Evolutionary conservation across 2,329 filamentous ascomycete genomes (phyloP).

Genomic region (Aureobasidium sp.): DNA sequence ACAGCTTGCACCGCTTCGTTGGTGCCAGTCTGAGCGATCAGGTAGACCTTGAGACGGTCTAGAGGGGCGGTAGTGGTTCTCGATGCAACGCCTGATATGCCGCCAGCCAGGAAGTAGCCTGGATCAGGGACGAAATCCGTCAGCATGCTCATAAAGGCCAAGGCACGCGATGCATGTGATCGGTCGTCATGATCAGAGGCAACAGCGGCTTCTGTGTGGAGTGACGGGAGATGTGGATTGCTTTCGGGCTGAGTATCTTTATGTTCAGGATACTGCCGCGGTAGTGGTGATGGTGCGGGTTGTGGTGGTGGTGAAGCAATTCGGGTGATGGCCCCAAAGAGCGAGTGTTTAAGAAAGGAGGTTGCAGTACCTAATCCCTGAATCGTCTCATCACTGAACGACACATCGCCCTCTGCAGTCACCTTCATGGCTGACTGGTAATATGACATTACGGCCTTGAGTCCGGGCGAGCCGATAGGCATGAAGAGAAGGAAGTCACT

Average conservation of each 20-base stretch:
- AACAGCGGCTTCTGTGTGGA: conserved; percentile 7
- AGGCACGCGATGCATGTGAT: conserved; percentile 12
- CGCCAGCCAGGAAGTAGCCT: conserved; percentile 98
- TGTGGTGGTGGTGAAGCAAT: conserved; percentile 47
- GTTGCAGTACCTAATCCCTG: conserved; percentile 81
- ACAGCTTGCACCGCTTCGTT: conserved; percentile 57
- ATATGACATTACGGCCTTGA: conserved; percentile 81
- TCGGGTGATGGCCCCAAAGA: conserved; percentile 70
- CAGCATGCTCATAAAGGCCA: conserved; percentile 30
- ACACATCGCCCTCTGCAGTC: conserved; percentile 88
- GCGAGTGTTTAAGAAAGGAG: conserved; percentile 58
- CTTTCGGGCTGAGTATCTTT: conserved; percentile 41
- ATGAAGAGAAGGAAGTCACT: conserved; percentile 95
- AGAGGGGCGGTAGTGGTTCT: conserved; percentile 92
- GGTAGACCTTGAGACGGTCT: conserved; percentile 93
- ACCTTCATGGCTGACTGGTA: conserved; percentile 85
- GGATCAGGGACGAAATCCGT: conserved; percentile 65
- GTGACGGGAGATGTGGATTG: conserved; percentile 13
- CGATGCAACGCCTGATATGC: conserved; percentile 87
- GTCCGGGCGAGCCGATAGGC: conserved; percentile 58
- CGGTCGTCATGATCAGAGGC: conserved; percentile 7
- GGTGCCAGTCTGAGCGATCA: conserved; percentile 79
- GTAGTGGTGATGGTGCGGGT: conserved; percentile 58
- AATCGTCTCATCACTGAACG: conserved; percentile 82
- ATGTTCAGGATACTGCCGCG: conserved; percentile 49